Base-by-base conservation (phyloP, 257 asterid genomes). In the Nicotiana sylvestris region DNA sequence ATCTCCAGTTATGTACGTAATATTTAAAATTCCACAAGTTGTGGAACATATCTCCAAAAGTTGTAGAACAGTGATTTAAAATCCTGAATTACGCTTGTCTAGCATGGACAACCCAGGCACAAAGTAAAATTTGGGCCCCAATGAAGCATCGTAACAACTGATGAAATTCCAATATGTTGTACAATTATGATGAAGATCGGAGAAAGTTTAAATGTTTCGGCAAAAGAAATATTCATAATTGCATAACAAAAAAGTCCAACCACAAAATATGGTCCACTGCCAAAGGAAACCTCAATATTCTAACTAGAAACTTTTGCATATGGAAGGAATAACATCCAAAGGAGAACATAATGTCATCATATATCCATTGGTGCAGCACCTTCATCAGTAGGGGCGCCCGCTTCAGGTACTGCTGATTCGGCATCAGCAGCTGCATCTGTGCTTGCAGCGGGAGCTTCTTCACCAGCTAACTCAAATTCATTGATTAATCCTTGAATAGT, bases 321-420 rank as follows among this genome's bases (percentile, higher is more conserved):
- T 17, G 74, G 66, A 58, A 78, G 30, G 65, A 11, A 35, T 32
- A 61, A 77, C 18, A 37, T 21, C 32, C 55, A 79, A 61, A 76
- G 33, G 43, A 43, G 49, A 43, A 39, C 68, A 8, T 6, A 61
- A 43, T 18, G 3, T 74, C 62, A 82, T 89, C 88, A 94, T 49
- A 93, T 90, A 82, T 94, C 97, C 99, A 94, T 95, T 1, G 99
- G 98, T 66, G 97, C 93, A 0, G 62, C 90, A n/a, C 86, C 95
- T 81, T 88, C 83, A 37, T 84, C 77, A 10, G 92, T 86, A 27
- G 86, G 86, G 49, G 85, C 16, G 16, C 81, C 88, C 83, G 85
- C 85, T 60, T 80, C 91, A 37, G 88, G 85, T 77, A 85, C 87
- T 35, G 88, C 65, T 85, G 88, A 12, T 82, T 56, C 30, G 80